Evolutionary conservation across 495 filamentous ascomycete genomes (phyloP), one percentile per base, ranked within the genome.

Genomic region (Penicillium samsonianum): DNA sequence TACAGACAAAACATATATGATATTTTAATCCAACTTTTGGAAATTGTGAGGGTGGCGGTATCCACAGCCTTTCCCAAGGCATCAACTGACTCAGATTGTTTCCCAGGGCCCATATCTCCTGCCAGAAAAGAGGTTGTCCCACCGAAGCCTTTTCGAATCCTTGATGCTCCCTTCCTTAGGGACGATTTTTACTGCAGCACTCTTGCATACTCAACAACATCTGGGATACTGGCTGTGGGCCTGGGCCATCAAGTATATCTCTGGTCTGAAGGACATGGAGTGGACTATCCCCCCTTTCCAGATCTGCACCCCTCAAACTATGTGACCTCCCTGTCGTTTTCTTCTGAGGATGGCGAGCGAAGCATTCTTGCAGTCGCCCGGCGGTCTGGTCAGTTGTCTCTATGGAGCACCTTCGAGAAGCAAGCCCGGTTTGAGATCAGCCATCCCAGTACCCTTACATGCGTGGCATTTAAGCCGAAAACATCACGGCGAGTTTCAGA

Each of bases 171-270:
- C 1, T 81, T 83, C 23, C 80, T 98, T 45, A 82, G 90, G 26
- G 94, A 98, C 68, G 95, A 98, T 70, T 98, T 91, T 64, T 98
- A 98, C 67, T 97, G 92, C 72, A 92, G 92, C 0, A 80, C 91
- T 8, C 80, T 98, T 48, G 91, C 94, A 7, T 98, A 97, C 69
- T 95, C 86, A 2, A 71, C 78, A 22, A 87, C 81, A 8, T 80
- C 82, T 33, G 82, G 88, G 31, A 88, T 87, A 14, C 82, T 98
- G 33, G 95, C 92, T 38, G 90, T 96, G 16, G 94, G 90, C 0
- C 82, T 98, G 14, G 83, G 83, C n/a, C 84, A 87, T 46, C 78
- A 84, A 26, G 84, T 98, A 14, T 96, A 95, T 65, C 83, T 90
- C 5, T 98, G 95, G 94, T 92, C 91, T 0, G 92, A 96, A 65